phyloP scores from a whole-genome alignment of 305 asterid species.

The Fraxinus sp. region DNA sequence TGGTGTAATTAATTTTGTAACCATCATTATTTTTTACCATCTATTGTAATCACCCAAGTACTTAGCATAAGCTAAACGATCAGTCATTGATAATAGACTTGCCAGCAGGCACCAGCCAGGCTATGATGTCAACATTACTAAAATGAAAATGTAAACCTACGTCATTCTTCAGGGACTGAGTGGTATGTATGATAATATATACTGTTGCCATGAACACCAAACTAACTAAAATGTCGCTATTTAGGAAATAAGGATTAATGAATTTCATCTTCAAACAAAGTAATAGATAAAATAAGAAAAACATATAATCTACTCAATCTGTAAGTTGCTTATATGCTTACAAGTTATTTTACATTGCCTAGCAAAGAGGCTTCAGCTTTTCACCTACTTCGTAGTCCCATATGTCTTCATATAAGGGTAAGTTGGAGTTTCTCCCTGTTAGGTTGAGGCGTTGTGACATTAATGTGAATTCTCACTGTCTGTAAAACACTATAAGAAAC shows the following conservation, averaged over 20 bases:
- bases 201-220: not conserved
- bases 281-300: not conserved
- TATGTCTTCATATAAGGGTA: constrained; percentile 42
- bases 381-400: not conserved
- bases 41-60: not conserved
- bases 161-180: not conserved
- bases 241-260: not conserved
- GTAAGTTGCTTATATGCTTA: not conserved
- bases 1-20: too few species aligned
- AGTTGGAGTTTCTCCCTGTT: constrained; percentile 89
- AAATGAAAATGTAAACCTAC: not conserved
- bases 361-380: not conserved
- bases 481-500: constrained; percentile 75
- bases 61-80: not conserved
- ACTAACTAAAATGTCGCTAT: not conserved
- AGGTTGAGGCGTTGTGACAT: constrained; percentile 93
- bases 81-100: not conserved
- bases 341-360: not conserved
- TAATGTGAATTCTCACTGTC: constrained; percentile 77
- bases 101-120: not conserved
- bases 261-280: not conserved
- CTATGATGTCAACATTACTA: not conserved
- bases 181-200: not conserved
- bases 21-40: too few species aligned
- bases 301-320: not conserved